Evolutionary conservation across 495 filamentous ascomycete species (phyloP), one percentile per base, ranked within the genome.

Genomic region (Xylaria grammica): DNA sequence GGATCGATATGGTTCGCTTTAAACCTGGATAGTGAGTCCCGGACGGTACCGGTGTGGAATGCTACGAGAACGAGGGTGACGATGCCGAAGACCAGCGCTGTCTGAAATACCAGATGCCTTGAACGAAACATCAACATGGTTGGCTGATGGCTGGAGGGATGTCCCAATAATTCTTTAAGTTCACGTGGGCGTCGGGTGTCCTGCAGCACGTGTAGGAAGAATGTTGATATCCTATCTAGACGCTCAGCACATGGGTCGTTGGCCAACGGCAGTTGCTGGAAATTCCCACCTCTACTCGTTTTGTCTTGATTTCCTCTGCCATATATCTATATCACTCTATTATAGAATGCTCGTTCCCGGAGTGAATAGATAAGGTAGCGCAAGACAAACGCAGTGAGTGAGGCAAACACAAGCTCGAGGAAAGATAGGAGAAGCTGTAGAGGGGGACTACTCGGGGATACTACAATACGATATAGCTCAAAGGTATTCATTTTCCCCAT

Each of bases 21-120:
- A 5, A 66, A 40, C 29, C 27, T 66, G 19, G 49, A 50, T n/a
- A 61, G 11, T 4, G 57, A 48, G 29, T 44, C 57, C 11, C n/a
- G 48, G 24, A 61, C 27, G 5, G 17, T 29, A 15, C 27, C 34
- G 5, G 19, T 64, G 52, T 15, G 62, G 27, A 42, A 10, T 38
- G 45, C 52, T 10, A 57, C 8, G 62, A 64, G 29, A 52, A 57
- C 10, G 20, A 64, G 27, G 44, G 51, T 1, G 26, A 48, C 30
- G 29, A 64, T 42, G 44, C 19, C 11, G 44, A 57, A 29, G 13
- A 57, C 30, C 29, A 50, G 15, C 32, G 22, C 52, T 7, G 32
- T 30, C 45, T 64, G 62, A 15, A 38, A 50, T 22, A 56, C 17
- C 20, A 56, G 27, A 26, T 19, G 49, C 30, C 26, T 57, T 26